Conservation (phyloP, 768 basidiomycete species). For the Tricholoma matsutake region DNA sequence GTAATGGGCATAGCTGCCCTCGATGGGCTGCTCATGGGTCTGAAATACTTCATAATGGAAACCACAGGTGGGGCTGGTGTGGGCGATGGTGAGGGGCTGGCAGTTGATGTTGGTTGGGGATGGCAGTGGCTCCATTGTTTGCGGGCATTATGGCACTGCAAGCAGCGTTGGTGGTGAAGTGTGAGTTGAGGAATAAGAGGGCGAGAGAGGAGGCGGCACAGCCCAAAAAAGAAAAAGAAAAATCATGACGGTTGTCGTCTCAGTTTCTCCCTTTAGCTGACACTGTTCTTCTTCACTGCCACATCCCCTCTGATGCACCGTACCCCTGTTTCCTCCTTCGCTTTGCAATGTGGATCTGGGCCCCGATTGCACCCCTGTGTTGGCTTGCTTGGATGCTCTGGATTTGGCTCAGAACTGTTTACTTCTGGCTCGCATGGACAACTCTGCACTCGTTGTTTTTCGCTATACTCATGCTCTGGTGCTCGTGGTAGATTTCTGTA, state of each 20-base stretch:
- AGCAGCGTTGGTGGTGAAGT: conserved; percentile 58
- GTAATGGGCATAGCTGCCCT: conserved; percentile 69
- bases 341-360: not conserved
- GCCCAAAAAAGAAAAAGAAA: no score
- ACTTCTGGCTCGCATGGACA: no score
- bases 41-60: conserved; percentile 84
- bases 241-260: no score
- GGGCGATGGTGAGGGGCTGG: not conserved
- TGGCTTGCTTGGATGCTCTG: not conserved
- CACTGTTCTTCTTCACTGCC: no score
- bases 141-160: conserved; percentile 72
- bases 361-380: not conserved
- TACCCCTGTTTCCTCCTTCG: not conserved
- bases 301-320: no score
- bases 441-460: no score
- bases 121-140: conserved; percentile 86
- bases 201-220: no score
- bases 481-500: not conserved
- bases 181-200: no score
- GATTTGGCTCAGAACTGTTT: no score
- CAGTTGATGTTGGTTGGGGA: conserved; percentile 43
- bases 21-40: conserved; percentile 72
- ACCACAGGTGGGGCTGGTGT: conserved; percentile 41
- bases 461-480: not conserved
- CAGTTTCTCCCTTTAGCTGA: no score